phyloP scores from a whole-genome alignment of 441 rosid species.

The Populus hybrid region DNA sequence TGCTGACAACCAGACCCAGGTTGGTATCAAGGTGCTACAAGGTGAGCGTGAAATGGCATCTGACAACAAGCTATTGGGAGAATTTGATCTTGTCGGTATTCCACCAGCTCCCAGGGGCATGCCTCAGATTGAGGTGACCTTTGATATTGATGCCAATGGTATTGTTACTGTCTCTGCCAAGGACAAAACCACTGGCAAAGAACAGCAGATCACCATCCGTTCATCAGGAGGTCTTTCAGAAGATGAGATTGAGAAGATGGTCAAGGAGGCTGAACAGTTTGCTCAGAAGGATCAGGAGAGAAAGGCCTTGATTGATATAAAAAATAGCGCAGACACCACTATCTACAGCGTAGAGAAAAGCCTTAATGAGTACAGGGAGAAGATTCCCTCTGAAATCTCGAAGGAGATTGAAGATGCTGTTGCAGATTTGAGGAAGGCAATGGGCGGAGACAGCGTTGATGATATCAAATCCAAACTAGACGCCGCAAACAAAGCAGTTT shows the following conservation, averaged over 20 bases:
- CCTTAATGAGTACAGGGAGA: constrained; percentile 72
- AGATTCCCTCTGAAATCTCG: constrained; percentile 67
- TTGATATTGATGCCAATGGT: constrained; percentile 95
- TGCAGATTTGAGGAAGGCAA: constrained; percentile 55
- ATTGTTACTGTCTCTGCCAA: constrained; percentile 94
- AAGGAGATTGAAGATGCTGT: constrained; percentile 78
- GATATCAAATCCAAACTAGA: constrained; percentile 81
- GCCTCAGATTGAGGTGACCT: constrained; percentile 94
- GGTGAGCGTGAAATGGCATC: constrained; percentile 96
- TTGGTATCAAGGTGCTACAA: constrained; percentile 93
- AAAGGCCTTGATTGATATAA: constrained; percentile 67
- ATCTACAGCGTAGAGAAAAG: constrained; percentile 90
- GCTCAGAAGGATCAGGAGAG: constrained; percentile 83
- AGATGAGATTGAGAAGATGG: constrained; percentile 91
- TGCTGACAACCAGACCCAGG: constrained; percentile 95
- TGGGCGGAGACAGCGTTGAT: constrained; percentile 57
- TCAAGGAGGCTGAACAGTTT: constrained; percentile 78
- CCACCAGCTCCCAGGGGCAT: constrained; percentile 91
- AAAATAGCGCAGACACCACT: constrained; percentile 84
- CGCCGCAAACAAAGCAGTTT: constrained; percentile 78
- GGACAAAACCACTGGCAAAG: constrained; percentile 85
- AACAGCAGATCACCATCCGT: constrained; percentile 91
- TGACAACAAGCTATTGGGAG: constrained; percentile 83
- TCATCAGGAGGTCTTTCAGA: constrained; percentile 93
- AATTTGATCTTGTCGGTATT: constrained; percentile 84